Evolutionary conservation across 345 rosid species (phyloP).

Genomic region (Syzygium aqueum): DNA sequence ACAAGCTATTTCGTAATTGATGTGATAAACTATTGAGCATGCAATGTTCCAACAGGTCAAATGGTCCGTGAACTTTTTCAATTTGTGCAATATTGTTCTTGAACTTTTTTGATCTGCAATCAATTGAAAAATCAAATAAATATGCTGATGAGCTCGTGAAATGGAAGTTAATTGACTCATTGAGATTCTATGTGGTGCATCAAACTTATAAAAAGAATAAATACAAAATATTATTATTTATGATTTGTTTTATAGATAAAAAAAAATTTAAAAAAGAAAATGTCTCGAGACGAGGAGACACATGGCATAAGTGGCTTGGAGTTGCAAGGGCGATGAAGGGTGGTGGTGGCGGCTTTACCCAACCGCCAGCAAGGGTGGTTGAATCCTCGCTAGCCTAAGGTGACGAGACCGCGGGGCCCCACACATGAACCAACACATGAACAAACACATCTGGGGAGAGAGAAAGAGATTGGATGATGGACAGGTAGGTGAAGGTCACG

Average conservation of each 20-base stretch:
- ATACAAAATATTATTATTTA: background rate
- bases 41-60: background rate
- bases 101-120: rapidly evolving
- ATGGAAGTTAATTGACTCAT: background rate
- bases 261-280: background rate
- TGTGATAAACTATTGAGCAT: background rate
- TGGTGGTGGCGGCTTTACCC: too few relatives aligned
- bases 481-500: background rate
- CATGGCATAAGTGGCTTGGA: background rate
- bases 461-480: background rate
- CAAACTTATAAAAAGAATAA: background rate
- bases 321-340: background rate
- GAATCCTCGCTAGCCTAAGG: background rate
- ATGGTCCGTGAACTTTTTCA: background rate
- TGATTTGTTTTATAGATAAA: background rate
- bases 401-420: rapidly evolving
- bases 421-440: rapidly evolving
- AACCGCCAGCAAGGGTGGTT: background rate
- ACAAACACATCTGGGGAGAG: background rate
- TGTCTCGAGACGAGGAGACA: rapidly evolving
- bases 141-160: rapidly evolving
- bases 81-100: rapidly evolving
- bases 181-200: rapidly evolving
- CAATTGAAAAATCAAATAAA: background rate
- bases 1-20: rapidly evolving